phyloP scores from a whole-genome alignment of 768 basidiomycete genomes.

The Kwoniella sp. region DNA sequence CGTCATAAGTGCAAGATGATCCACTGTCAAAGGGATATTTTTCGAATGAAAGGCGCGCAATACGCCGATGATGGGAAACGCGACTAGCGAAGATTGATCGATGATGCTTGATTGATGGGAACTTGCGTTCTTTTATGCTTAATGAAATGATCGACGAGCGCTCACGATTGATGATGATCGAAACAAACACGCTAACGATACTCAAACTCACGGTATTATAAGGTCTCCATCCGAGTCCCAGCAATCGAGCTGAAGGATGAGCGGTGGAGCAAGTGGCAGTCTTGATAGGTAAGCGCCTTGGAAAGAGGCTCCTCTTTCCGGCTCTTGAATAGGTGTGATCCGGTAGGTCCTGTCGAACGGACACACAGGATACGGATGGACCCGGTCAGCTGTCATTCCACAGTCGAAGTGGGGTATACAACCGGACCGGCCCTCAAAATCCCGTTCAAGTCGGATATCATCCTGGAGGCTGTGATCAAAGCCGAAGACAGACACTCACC shows the following conservation, averaged over 20 bases:
- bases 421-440: no score
- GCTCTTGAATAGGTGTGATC: constrained; percentile 83
- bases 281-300: constrained; percentile 73
- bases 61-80: no score
- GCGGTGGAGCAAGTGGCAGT: constrained; percentile 78
- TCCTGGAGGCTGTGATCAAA: no score
- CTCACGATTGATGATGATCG: constrained; percentile 18
- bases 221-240: constrained; percentile 71
- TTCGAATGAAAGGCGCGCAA: neutral
- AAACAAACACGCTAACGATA: constrained; percentile 20
- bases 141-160: constrained; percentile 17
- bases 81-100: neutral
- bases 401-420: neutral
- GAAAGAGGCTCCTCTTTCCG: constrained; percentile 78
- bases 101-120: neutral
- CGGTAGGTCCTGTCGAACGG: constrained; percentile 68
- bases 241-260: constrained; percentile 77
- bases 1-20: neutral
- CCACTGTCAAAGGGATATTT: neutral
- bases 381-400: neutral
- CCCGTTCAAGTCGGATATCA: no score
- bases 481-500: constrained; percentile 42
- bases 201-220: constrained; percentile 73
- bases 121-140: neutral
- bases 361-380: no score